Percentiles rank a stretch among this genome's conserved stretches.
Evolutionary conservation across 495 filamentous ascomycete species (phyloP).

Genomic region (Aspergillus olivimuriae): DNA sequence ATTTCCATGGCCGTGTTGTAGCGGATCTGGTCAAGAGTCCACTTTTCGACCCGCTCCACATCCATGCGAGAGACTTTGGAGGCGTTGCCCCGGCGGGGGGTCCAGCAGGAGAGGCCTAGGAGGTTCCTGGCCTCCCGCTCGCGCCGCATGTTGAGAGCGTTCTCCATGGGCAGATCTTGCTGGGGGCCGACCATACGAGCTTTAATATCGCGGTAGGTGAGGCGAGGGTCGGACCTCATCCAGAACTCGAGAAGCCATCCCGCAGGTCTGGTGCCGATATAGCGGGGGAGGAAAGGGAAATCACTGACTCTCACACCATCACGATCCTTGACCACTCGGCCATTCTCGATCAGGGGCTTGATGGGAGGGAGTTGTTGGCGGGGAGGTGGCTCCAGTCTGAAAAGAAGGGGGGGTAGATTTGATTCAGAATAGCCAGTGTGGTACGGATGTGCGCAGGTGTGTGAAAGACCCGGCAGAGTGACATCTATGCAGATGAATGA

Average conservation of each 20-base stretch:
- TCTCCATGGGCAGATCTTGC: conserved; percentile 3
- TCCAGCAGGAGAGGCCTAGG: conserved; percentile 12
- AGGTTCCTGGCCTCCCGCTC: conserved; percentile 8
- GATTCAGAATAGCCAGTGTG: conserved; percentile 3
- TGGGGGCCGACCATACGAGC: conserved; percentile 8
- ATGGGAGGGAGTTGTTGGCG: not conserved
- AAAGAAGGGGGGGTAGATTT: conserved; percentile 8
- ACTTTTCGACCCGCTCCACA: conserved; percentile 9
- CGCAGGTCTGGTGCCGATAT: conserved; percentile 6
- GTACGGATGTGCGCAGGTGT: conserved; percentile 11
- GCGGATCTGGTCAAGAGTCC: conserved; percentile 7
- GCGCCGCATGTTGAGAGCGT: conserved; percentile 13
- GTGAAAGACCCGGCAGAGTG: conserved; percentile 2
- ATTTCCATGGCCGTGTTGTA: conserved; percentile 11
- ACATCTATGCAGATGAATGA: not conserved
- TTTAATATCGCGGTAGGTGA: conserved; percentile 13
- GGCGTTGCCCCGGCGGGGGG: not conserved
- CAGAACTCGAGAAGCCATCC: conserved; percentile 16
- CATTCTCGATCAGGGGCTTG: conserved; percentile 3
- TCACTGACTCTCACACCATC: conserved; percentile 5
- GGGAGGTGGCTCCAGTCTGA: conserved; percentile 5
- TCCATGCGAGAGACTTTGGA: conserved; percentile 3
- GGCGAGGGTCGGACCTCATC: conserved; percentile 8
- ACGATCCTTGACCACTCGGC: not conserved
- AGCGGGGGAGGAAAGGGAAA: conserved; percentile 13